A percentile compares a stretch with the other conserved stretches of the same genome.
Evolutionary conservation across 2,329 filamentous ascomycete species (phyloP).

Genomic region (Penicillium aurantiogriseum): DNA sequence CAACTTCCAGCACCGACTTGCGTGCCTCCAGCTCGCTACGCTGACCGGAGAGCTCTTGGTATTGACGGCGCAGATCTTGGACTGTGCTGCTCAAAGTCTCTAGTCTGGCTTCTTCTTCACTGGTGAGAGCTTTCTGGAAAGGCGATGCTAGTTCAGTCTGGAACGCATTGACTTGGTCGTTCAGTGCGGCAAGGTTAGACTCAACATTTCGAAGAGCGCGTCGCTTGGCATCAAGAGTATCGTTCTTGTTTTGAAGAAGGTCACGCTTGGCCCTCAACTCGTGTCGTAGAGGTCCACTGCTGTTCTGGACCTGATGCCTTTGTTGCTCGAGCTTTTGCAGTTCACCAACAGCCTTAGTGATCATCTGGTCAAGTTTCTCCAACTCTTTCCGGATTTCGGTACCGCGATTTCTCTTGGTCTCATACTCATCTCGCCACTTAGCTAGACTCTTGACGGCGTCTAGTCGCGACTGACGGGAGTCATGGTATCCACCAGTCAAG

Average conservation of each 20-base stretch:
- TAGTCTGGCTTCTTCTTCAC: constrained; percentile 78
- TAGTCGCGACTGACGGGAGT: constrained; percentile 80
- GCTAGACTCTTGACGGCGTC: constrained; percentile 75
- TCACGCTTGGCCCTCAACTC: constrained; percentile 74
- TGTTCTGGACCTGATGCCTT: constrained; percentile 72
- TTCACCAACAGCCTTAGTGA: constrained; percentile 81
- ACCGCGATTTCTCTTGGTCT: constrained; percentile 63
- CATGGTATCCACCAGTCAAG: constrained; percentile 91
- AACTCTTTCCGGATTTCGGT: constrained; percentile 67
- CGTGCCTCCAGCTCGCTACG: constrained; percentile 75
- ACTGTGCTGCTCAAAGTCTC: constrained; percentile 67
- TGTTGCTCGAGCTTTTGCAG: constrained; percentile 79
- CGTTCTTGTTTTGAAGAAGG: constrained; percentile 70
- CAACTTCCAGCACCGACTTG: constrained; percentile 81
- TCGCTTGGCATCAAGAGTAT: constrained; percentile 71
- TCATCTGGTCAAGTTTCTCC: constrained; percentile 79
- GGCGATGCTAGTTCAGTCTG: constrained; percentile 78
- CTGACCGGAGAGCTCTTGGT: constrained; percentile 69
- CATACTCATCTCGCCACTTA: constrained; percentile 72
- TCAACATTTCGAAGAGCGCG: constrained; percentile 65
- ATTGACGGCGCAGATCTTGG: constrained; percentile 72
- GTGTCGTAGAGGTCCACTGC: constrained; percentile 74
- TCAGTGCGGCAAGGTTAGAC: constrained; percentile 70
- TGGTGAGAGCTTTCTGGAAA: constrained; percentile 85
- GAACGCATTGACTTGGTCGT: constrained; percentile 71